Evolutionary conservation across 2,329 filamentous ascomycete species (phyloP).

Genomic region (Malbranchea zuffiana): DNA sequence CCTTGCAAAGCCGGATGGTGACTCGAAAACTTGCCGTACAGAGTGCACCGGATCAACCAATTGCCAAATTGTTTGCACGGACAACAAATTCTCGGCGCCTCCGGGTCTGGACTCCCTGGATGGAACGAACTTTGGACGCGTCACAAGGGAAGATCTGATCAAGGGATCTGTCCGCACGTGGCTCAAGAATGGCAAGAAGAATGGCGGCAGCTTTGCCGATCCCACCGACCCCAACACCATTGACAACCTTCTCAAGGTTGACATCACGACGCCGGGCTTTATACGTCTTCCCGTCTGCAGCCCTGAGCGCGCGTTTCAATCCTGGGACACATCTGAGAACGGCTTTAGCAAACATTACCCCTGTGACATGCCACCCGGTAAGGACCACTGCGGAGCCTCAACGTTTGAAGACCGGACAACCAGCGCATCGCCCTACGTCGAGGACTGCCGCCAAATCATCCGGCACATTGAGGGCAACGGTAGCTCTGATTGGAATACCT

Average conservation of each 20-base stretch:
- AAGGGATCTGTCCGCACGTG: slow-evolving; percentile 3
- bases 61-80: no score
- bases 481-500: background rate
- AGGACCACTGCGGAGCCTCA: slow-evolving; percentile 20
- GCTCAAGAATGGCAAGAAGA: slow-evolving; percentile 23
- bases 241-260: slow-evolving; percentile 18
- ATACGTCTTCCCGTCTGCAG: slow-evolving; percentile 33
- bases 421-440: no score
- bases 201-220: slow-evolving; percentile 21
- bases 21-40: slow-evolving; percentile 18
- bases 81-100: no score
- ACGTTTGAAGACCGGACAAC: no score
- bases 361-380: slow-evolving; percentile 13
- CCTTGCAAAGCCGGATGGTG: slow-evolving; percentile 13
- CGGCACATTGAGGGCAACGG: background rate
- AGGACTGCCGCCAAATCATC: slow-evolving; percentile 12
- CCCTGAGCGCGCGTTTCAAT: slow-evolving; percentile 23
- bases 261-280: slow-evolving; percentile 29
- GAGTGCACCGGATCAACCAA: no score
- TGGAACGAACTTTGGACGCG: background rate
- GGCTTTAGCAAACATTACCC: slow-evolving; percentile 11
- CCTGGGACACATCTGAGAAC: slow-evolving; percentile 22
- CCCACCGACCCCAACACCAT: slow-evolving; percentile 17
- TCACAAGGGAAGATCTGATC: slow-evolving; percentile 1
- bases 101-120: background rate